These are phyloP conservation scores for Mucor velutinosus DNA, from an alignment of 371 early-diverging fungal genomes.

Conservation along the genomic window DNA sequence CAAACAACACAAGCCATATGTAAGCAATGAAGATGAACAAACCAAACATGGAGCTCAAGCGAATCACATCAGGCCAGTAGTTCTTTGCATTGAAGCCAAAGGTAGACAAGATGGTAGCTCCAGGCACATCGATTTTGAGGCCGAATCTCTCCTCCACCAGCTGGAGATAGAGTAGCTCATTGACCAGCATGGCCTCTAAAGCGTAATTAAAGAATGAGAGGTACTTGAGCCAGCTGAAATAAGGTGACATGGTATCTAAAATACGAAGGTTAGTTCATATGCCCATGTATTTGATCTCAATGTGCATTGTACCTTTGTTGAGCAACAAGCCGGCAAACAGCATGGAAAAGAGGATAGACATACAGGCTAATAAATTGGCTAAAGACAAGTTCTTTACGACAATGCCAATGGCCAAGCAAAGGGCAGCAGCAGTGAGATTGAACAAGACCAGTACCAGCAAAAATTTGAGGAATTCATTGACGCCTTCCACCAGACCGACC, in stretches of 20 bases:
- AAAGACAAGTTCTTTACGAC: constrained; percentile 76
- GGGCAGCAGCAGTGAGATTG: constrained; percentile 79
- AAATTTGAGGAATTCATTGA: constrained; percentile 76
- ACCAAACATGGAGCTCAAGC: constrained; percentile 60
- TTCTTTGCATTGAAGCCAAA: constrained; percentile 89
- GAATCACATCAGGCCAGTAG: constrained; percentile 83
- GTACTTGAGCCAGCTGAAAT: constrained; percentile 79
- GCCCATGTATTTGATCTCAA: neutral
- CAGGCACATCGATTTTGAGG: constrained; percentile 84
- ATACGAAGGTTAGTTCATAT: too few species aligned
- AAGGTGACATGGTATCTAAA: constrained; percentile 71
- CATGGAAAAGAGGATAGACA: constrained; percentile 89
- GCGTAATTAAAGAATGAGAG: constrained; percentile 89
- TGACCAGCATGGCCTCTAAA: constrained; percentile 86
- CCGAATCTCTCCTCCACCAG: constrained; percentile 83
- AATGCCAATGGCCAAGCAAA: constrained; percentile 80
- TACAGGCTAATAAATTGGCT: constrained; percentile 76
- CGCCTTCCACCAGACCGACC: constrained; percentile 78
- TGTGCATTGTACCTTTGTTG: constrained; percentile 55
- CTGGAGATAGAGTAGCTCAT: constrained; percentile 79
- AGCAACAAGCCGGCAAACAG: constrained; percentile 88
- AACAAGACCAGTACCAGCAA: constrained; percentile 82
- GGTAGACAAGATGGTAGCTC: constrained; percentile 81
- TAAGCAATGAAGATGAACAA: constrained; percentile 72
- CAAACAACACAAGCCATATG: constrained; percentile 80